Base-by-base conservation (phyloP, 768 basidiomycete species). In the Auricularia sp. region DNA sequence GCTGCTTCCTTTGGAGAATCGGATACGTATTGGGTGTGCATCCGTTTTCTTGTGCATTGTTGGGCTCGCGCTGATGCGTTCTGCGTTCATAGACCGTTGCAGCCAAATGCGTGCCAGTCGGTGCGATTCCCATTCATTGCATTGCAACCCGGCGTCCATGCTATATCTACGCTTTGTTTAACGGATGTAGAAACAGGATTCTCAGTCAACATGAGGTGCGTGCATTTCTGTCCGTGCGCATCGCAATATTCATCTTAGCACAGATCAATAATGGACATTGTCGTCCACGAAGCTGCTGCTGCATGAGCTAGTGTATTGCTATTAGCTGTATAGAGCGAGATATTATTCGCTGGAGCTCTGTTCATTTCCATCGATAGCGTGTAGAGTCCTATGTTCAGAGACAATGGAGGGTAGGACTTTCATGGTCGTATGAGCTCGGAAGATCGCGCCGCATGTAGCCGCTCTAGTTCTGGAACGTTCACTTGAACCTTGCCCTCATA, bases 51-150 rank as follows among this genome's bases (percentile, higher is more conserved):
- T 7, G 35, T 63, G 44, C 62, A 21, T 24, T 62, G 18, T 5
- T 59, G 10, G 34, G n/a, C 16, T 58, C 62, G 7, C 64, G 10
- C 29, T 62, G 45, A 58, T 68, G 44, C 68, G 6, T 58, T 37
- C 21, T 42, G 14, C 62, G 66, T 63, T 10, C 10, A 8, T 68
- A 93, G 90, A 11, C 92, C 92, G 13, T 79, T 94, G 21, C 79
- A 83, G n/a, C 88, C 92, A 3, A 84, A 85, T 11, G 87, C 90
- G 1, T 92, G 91, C 71, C 92, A 94, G 73, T 90, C 89, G 21
- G 89, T 94, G 33, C 79, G 90, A 47, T 92, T 94, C 87, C 83
- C 88, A 66, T 93, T 94, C 70, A 75, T 94, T 58, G 91, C 92
- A 2, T 77, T 94, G 61, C 81, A 83, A 7, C 86, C 90, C 21